Evolutionary conservation across 345 rosid genomes (phyloP).

Genomic region (Excoecaria agallocha): DNA sequence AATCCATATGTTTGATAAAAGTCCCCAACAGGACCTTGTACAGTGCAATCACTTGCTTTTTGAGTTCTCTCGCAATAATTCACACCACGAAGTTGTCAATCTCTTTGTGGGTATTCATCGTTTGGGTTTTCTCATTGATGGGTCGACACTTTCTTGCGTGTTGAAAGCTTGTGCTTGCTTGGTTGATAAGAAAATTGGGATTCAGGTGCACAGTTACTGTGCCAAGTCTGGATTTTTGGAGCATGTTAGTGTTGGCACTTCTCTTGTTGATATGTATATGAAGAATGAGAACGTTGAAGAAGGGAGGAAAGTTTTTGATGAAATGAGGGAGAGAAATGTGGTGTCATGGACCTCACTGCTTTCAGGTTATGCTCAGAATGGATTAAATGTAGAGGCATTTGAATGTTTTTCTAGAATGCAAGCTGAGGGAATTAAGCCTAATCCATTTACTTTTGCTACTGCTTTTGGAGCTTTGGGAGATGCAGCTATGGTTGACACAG

Average conservation of each 20-base stretch:
- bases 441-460: conserved; percentile 58
- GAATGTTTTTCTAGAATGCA: conserved; percentile 53
- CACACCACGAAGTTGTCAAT: conserved; percentile 47
- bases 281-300: conserved; percentile 47
- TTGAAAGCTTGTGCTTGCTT: conserved; percentile 59
- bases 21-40: conserved; percentile 28
- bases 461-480: conserved; percentile 65
- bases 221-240: conserved; percentile 55
- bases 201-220: conserved; percentile 60
- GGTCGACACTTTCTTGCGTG: conserved; percentile 61
- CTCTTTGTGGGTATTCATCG: conserved; percentile 51
- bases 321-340: conserved; percentile 61
- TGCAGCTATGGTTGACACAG: conserved; percentile 48
- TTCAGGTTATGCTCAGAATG: conserved; percentile 53
- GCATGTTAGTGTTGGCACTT: conserved; percentile 68
- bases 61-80: conserved; percentile 47
- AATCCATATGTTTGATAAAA: conserved; percentile 50
- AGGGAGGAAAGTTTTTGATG: conserved; percentile 63
- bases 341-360: conserved; percentile 91
- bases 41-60: conserved; percentile 45
- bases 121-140: conserved; percentile 47
- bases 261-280: conserved; percentile 78
- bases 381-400: conserved; percentile 44
- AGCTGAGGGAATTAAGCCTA: conserved; percentile 55
- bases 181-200: conserved; percentile 48